These are phyloP conservation scores for Oryza longistaminata DNA, from an alignment of 176 grass and related monocot genomes.

Conservation along the genomic window DNA sequence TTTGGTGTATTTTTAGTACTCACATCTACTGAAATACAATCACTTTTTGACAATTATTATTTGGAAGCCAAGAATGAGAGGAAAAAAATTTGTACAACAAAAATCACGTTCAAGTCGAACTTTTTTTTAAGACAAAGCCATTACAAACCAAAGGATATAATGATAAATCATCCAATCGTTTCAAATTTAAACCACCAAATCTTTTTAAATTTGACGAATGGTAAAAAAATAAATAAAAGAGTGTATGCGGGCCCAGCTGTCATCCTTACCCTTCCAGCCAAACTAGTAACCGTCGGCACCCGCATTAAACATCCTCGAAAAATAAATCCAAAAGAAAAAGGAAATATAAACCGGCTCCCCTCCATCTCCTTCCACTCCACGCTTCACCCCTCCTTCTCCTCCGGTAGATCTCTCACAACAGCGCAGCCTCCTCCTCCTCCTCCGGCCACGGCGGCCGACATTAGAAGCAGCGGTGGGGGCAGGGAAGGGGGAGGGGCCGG, in stretches of 20 bases:
- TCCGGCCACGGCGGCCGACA: conserved; percentile 41
- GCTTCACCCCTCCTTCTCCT: not conserved
- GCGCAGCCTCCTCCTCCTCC: not conserved
- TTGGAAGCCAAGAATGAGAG: not conserved
- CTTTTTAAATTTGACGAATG: no score
- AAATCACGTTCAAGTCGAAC: not conserved
- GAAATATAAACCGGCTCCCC: conserved; percentile 29
- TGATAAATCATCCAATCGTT: no score
- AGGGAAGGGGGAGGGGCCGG: not conserved
- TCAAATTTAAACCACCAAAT: no score
- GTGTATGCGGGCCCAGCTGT: not conserved
- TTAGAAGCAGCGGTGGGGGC: conserved; percentile 17
- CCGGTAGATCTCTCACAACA: conserved; percentile 44
- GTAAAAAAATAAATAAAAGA: not conserved
- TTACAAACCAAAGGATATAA: no score
- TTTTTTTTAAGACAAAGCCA: no score
- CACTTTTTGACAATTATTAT: not conserved
- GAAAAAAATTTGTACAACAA: not conserved
- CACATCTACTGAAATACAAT: not conserved
- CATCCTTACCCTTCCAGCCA: not conserved
- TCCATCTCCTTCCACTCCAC: conserved; percentile 6
- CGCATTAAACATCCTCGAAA: not conserved
- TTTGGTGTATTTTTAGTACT: not conserved
- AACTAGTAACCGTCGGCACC: not conserved
- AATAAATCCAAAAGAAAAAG: not conserved